Evolutionary conservation across 139 green algal genomes (phyloP).

Genomic region (Chlorella sp.): DNA sequence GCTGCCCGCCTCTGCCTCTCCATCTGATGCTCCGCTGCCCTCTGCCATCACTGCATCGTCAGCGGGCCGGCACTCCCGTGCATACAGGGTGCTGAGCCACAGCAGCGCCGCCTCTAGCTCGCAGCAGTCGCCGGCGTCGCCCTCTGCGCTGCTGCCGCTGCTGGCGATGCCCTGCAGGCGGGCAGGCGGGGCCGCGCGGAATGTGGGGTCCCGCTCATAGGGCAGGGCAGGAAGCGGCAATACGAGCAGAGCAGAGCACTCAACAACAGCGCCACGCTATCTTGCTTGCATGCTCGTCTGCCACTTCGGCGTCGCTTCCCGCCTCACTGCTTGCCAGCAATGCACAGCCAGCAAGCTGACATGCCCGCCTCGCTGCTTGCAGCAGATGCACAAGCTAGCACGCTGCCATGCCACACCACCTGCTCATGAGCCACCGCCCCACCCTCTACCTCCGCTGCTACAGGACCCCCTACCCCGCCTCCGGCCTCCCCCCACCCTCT

Average conservation of each 20-base stretch:
- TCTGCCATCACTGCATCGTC: not conserved
- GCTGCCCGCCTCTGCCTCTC: not conserved
- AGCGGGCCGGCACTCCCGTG: conserved; percentile 7
- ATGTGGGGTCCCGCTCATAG: not conserved
- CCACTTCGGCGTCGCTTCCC: not conserved
- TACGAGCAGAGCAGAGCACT: not conserved
- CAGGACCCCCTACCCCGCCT: not conserved
- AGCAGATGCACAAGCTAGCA: not conserved
- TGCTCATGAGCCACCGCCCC: not conserved
- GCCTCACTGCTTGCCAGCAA: not conserved
- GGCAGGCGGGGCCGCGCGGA: not conserved
- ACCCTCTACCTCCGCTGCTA: not conserved
- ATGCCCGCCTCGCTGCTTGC: too few species aligned
- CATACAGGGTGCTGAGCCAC: conserved; percentile 24
- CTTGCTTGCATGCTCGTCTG: too few species aligned
- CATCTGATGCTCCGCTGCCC: not conserved
- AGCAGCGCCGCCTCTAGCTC: conserved; percentile 17
- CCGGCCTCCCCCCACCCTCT: not conserved
- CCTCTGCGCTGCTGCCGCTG: not conserved
- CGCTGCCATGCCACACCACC: not conserved
- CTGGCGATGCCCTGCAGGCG: not conserved
- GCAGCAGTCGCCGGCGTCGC: not conserved
- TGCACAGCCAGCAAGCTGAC: not conserved
- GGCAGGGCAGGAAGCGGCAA: not conserved
- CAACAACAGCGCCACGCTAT: too few species aligned